Base-by-base conservation (phyloP, 2,329 filamentous ascomycete genomes). In the Fusarium sp. region DNA sequence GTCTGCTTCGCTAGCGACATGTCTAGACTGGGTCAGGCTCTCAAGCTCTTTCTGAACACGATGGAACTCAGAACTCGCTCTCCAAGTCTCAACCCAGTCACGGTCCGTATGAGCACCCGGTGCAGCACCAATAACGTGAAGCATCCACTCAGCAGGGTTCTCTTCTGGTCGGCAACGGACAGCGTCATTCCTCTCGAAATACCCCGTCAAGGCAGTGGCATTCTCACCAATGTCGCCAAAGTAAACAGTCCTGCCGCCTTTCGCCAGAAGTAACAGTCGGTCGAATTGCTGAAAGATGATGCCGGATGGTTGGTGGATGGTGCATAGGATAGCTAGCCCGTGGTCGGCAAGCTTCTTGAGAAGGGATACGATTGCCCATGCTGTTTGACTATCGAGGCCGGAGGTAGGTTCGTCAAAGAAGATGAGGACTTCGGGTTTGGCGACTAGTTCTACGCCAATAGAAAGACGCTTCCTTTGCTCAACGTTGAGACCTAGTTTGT, bases 151-250 rank as follows among this genome's bases (percentile, higher is more conserved):
- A 42, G 93, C 93, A 4, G 93, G 93, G 80, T 96, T 96, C 31
- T 91, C 91, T 11, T 88, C 88, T 2, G 83, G 73, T 2, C 89
- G 90, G 79, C 92, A 95, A 35, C 85, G 79, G 26, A 83, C 83
- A 1, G 90, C 91, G 54, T 92, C 91, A 73, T 94, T 90, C 45
- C 88, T 86, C 79, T 93, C 92, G 75, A 96, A 95, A 81, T 96
- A 96, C 55, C 85, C 84, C 2, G 89, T 91, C 75, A 96, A 82
- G 3, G 85, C 88, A 66, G 87, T 83, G 2, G 91, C 92, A 79
- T 92, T 91, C 69, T 91, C 81, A 68, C 93, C 93, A 66, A 95
- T 90, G 4, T 93, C 89, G 53, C 71, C 72, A 31, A 72, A 74
- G 28, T 74, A 74, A 1, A 74, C 56, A 0, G 72, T 68, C 14